Base-by-base conservation (phyloP, 2,329 filamentous ascomycete genomes). In the Cadophora sp. region DNA sequence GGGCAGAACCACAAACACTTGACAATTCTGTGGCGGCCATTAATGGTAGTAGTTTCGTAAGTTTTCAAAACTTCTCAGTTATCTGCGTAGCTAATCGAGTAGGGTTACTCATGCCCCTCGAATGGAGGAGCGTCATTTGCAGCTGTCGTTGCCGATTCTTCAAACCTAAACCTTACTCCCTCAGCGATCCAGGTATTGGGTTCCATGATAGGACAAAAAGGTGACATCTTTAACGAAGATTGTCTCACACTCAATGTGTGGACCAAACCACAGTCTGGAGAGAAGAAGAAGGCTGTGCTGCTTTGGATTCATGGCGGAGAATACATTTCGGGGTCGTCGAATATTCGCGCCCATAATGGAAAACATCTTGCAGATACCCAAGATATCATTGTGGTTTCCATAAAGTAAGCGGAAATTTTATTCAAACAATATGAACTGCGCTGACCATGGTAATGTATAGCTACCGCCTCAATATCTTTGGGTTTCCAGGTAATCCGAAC, bases 221-320 rank as follows among this genome's bases (percentile, higher is more conserved):
- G 55, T 1, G 62, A 64, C 13, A 27, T 39, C 2, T 64, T 68
- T 60, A 59, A 48, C 30, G 78, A 80, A 59, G 78, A 80, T 62
- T 80, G 78, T 64, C 69, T 80, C 4, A 77, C 75, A 1, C 64
- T 80, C 22, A 79, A 80, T 50, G 69, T 79, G 8, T 80, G 78
- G 79, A 67, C 76, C 27, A 77, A 76, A 20, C 66, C 74, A 7
- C 72, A 77, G 56, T 66, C 69, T 6, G 71, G 73, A 3, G 73
- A 74, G 27, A 58, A 65, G 33, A 73, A 75, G 36, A 82, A 80
- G 51, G 74, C 81, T 16, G 81, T 83, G 24, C 70, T 82, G 51
- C 74, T 83, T n/a, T 83, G 78, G 76, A 78, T 83, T 18, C 76
- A 80, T 51, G 81, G 81, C 3, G 81, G 81, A 14, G 79, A 74